Evolutionary conservation across 2,329 filamentous ascomycete species (phyloP).

Genomic region (Trichocomaceae sp.): DNA sequence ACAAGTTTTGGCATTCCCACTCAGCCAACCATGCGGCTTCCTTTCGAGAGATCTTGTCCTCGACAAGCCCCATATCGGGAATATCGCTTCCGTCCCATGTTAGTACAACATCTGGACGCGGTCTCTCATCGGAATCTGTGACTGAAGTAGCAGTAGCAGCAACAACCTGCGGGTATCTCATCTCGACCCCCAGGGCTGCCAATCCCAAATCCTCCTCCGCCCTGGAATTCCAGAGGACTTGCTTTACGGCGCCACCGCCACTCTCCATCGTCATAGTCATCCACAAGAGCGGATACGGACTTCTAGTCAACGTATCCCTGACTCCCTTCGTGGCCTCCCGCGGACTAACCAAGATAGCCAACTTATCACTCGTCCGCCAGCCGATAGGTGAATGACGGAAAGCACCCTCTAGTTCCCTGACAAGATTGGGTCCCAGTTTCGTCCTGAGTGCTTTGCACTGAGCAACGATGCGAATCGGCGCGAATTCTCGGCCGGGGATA

Average conservation of each 20-base stretch:
- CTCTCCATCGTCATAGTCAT: constrained; percentile 33
- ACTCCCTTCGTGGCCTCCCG: constrained; percentile 71
- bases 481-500: constrained; percentile 28
- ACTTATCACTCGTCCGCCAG: constrained; percentile 59
- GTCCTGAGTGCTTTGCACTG: constrained; percentile 42
- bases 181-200: constrained; percentile 33
- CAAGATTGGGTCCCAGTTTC: constrained; percentile 39
- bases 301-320: constrained; percentile 61
- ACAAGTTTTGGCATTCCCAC: constrained; percentile 20
- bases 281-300: constrained; percentile 65
- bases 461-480: constrained; percentile 34
- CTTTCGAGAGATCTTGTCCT: constrained; percentile 18
- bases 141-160: neutral
- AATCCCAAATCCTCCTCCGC: constrained; percentile 35
- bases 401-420: constrained; percentile 54
- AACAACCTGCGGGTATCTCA: constrained; percentile 22
- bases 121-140: constrained; percentile 11
- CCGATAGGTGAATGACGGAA: constrained; percentile 66
- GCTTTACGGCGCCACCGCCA: constrained; percentile 32
- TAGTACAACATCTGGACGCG: constrained; percentile 23
- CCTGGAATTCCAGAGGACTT: constrained; percentile 41
- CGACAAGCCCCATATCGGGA: constrained; percentile 27
- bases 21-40: constrained; percentile 25
- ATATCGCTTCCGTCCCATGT: constrained; percentile 34
- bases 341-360: constrained; percentile 66